Evolutionary conservation across 1,284 basidiomycete genomes (phyloP), one percentile per base, ranked within the genome.

Genomic region (Heterobasidion annosum): DNA sequence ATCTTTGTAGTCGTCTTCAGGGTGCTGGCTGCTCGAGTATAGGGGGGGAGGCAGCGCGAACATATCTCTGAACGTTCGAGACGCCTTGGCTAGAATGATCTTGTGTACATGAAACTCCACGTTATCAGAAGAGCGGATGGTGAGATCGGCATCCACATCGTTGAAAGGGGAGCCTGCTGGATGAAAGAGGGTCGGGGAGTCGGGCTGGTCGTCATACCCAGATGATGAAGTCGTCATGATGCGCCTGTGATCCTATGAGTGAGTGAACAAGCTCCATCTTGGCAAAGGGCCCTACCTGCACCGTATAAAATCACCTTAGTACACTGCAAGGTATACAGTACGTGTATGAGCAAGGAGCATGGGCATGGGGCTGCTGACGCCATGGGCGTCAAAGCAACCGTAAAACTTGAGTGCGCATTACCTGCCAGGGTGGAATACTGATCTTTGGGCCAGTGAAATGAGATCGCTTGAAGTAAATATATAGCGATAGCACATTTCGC

Each of bases 41-140:
- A 37, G 52, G 9, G 58, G 12, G 47, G 45, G 37, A 42, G 56
- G 48, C 45, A 58, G 48, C 3, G 53, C 34, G 40, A 64, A 60
- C 63, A 64, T 63, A 43, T 58, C 57, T 9, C 47, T 51, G 52
- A 65, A 65, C 42, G 34, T 58, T 50, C 46, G 61, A 51, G 13
- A 61, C 40, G 50, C 50, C 40, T 51, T 51, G 10, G 56, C 48
- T 16, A 65, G 53, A 12, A 61, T 59, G 25, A 55, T 51, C 44
- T 60, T 61, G 56, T 61, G 59, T 8, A 62, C 62, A 15, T 55
- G 54, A 54, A 64, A 64, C 3, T 59, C 50, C 18, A 56, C 45
- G 15, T 54, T 57, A 44, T 64, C 63, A 19, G 52, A 51, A 12
- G 61, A 58, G 19, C 57, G 54, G 13, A 65, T 52, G 13, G 58